Evolutionary conservation across 2,329 filamentous ascomycete genomes (phyloP).

Genomic region (Microsporum audouinii): DNA sequence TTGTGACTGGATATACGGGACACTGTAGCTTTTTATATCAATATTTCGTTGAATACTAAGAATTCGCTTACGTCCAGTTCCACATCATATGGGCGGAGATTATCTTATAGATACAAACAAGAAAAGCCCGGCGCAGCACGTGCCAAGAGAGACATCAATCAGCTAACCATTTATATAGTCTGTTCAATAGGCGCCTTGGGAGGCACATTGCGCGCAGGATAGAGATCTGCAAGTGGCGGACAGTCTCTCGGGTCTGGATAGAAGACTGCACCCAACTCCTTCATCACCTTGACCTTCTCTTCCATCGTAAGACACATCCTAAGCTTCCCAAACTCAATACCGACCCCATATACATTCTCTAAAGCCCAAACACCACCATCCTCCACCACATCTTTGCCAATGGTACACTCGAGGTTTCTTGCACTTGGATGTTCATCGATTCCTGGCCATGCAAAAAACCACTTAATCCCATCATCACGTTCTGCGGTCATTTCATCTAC

Average conservation of each 20-base stretch:
- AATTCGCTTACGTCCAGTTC: not conserved
- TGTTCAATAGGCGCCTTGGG: not conserved
- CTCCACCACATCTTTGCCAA: not conserved
- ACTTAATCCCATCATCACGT: not conserved
- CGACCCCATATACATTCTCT: not conserved
- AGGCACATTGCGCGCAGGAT: not conserved
- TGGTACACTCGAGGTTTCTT: not conserved
- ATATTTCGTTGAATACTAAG: not conserved
- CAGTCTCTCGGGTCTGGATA: not conserved
- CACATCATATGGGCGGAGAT: not conserved
- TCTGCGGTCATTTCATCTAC: not conserved
- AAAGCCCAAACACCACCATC: not conserved
- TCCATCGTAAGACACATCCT: not conserved
- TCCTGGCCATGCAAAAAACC: not conserved
- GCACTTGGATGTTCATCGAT: not conserved
- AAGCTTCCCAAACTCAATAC: not conserved
- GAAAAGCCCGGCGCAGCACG: not conserved
- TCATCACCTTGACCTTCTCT: not conserved
- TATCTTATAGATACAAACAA: not conserved
- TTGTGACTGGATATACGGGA: not conserved
- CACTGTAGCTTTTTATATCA: not conserved
- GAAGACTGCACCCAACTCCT: not conserved
- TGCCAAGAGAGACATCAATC: no score
- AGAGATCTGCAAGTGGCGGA: not conserved
- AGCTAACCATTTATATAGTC: not conserved